Evolutionary conservation across 306 rosid species (phyloP), one percentile per base, ranked within the genome.

Genomic region (Castanopsis chinensis): DNA sequence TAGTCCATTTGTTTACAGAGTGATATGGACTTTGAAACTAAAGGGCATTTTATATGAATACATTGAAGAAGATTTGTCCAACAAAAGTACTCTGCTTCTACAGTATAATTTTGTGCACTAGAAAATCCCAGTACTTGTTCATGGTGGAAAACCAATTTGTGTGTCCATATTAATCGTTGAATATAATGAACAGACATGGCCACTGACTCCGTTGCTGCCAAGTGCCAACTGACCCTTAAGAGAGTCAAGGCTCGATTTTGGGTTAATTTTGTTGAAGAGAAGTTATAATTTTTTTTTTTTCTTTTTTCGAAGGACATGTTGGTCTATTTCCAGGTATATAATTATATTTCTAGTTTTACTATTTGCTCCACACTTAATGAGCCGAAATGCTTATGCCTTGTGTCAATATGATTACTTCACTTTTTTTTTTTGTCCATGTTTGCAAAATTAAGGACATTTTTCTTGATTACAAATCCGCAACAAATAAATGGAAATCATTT

Each of bases 111-210:
- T 90, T 2, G 71, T 87, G 0, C 64, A 85, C 83, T 85, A 90
- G 79, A 83, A 85, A 53, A 41, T 81, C 12, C 94, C 94, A 0
- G 87, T 88, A 23, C 82, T 90, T 0, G 88, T 90, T 83, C 94
- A 90, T 76, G 71, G 13, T 5, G 88, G 85, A 43, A 88, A 85
- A 83, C 80, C 90, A 1, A 28, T 88, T 3, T 81, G 88, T 13
- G 91, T 86, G 37, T 86, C 92, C 37, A 78, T 73, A 85, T n/a
- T 83, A 61, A 88, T 90, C 72, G 41, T 85, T 37, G 82, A 88
- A 75, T 91, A 88, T 58, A 78, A 88, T 28, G 90, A 85, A 57
- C 84, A 91, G 27, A 49, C 74, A 0, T 91, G 91, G 91, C 84
- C 90, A 33, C 77, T 84, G 0, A 72, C 51, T 7, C 77, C 92